phyloP scores from a whole-genome alignment of 352 stramenopile genomes.

The Saprolegnia diclina region DNA sequence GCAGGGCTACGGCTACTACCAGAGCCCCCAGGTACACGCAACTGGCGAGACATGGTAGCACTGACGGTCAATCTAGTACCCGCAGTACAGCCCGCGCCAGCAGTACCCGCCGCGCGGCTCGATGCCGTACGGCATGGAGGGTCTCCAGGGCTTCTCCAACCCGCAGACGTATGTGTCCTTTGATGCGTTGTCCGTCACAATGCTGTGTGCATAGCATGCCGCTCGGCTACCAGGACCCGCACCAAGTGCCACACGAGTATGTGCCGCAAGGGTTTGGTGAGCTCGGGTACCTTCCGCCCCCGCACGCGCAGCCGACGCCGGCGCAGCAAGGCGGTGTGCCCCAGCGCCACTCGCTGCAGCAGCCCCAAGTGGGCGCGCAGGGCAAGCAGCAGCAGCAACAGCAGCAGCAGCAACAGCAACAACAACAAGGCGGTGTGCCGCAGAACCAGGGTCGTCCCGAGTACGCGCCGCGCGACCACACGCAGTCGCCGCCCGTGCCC shows the following conservation, averaged over 20 bases:
- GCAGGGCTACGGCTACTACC: slow-evolving; percentile 83
- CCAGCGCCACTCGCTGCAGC: slow-evolving; percentile 39
- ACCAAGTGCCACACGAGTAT: slow-evolving; percentile 76
- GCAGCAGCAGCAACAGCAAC: slow-evolving; percentile 54
- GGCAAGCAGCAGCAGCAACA: too few relatives aligned
- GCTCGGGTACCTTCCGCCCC: slow-evolving; percentile 74
- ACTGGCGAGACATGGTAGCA: too few relatives aligned
- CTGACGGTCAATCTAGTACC: too few relatives aligned
- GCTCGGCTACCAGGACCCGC: slow-evolving; percentile 75
- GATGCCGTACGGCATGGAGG: slow-evolving; percentile 80
- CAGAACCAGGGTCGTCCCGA: slow-evolving; percentile 45
- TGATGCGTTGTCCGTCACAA: not conserved
- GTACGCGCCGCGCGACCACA: slow-evolving; percentile 48
- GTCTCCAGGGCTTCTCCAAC: slow-evolving; percentile 73
- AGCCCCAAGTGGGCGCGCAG: slow-evolving; percentile 23
- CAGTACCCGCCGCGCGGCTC: slow-evolving; percentile 78
- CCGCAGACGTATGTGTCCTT: slow-evolving; percentile 41
- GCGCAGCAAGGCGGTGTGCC: not conserved
- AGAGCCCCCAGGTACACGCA: slow-evolving; percentile 79
- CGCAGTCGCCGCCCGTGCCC: slow-evolving; percentile 51
- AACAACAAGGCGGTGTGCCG: slow-evolving; percentile 44
- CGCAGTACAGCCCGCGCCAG: slow-evolving; percentile 80
- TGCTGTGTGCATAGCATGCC: slow-evolving; percentile 40
- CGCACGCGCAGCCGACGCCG: slow-evolving; percentile 1
- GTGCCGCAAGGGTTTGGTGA: slow-evolving; percentile 79